Conservation (phyloP, 2,329 filamentous ascomycete species). For the Hypoxylon sp. region DNA sequence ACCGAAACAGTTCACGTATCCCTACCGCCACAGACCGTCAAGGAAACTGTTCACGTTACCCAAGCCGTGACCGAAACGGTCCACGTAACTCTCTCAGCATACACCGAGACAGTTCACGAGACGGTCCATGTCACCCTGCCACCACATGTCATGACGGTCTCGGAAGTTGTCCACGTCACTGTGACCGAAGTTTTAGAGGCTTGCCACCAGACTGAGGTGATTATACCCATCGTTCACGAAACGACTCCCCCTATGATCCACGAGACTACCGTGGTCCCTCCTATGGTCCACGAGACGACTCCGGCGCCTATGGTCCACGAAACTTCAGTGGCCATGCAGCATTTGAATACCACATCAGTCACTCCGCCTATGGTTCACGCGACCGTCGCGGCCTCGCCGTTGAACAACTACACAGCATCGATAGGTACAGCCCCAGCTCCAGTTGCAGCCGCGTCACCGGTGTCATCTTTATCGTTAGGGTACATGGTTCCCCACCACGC, state of each 20-base stretch:
- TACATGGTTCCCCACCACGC: conserved; percentile 32
- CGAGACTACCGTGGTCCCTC: conserved; percentile 22
- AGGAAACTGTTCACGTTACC: conserved; percentile 32
- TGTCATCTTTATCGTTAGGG: conserved; percentile 31
- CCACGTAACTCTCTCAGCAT: conserved; percentile 25
- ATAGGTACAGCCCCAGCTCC: not conserved
- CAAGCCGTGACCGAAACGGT: conserved; percentile 31
- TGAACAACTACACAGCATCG: conserved; percentile 2
- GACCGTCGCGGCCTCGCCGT: conserved; percentile 7
- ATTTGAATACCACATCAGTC: conserved; percentile 22
- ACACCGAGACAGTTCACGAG: conserved; percentile 25
- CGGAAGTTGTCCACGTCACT: conserved; percentile 34
- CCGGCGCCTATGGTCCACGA: conserved; percentile 17
- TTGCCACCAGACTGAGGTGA: conserved; percentile 29
- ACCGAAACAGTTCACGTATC: conserved; percentile 30
- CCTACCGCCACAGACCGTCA: conserved; percentile 28
- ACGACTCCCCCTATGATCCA: conserved; percentile 20
- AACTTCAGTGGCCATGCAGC: conserved; percentile 3
- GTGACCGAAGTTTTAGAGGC: conserved; percentile 23
- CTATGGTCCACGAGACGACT: conserved; percentile 22
- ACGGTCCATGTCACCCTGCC: conserved; percentile 34
- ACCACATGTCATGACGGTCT: conserved; percentile 28
- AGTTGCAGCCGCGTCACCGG: conserved; percentile 2
- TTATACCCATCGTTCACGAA: conserved; percentile 30
- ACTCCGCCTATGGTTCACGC: conserved; percentile 20